Base-by-base conservation (phyloP, 495 filamentous ascomycete genomes). In the Penicillium canariense region DNA sequence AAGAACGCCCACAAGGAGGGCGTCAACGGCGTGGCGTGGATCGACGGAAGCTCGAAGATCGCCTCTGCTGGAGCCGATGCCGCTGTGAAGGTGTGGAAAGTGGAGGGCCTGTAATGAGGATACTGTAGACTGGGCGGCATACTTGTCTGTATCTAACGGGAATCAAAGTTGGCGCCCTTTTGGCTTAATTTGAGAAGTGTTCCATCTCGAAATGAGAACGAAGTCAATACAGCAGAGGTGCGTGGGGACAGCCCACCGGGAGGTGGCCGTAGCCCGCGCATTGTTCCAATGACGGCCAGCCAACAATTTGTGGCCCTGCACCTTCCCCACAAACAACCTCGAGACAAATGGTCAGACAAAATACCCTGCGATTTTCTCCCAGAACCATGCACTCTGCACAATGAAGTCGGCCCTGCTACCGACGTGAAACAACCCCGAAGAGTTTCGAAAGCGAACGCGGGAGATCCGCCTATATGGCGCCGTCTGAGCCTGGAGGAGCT, bases 1-100 rank as follows among this genome's bases (percentile, higher is more conserved):
- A 68, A 79, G 25, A 90, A 95, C 66, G 90, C 92, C 42, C 94
- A 98, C 68, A 96, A 96, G 74, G 94, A 97, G 52, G 94, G 94
- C 2, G 90, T 98, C 7, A 89, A 87, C 60, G 91, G 88, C 4
- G 91, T 97, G 5, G 81, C 76, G 8, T 98, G 94, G 95, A 79
- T 89, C 15, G 81, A 81, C 7, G 82, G 76, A 20, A 76, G 74
- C n/a, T 70, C 73, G n/a, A 89, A 81, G 71, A 79, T 97, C 27
- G 82, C 87, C 2, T 93, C 86, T 57, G 82, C 81, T 23, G 94
- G 94, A 10, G 89, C 86, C 2, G 94, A 98, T 80, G 91, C 89
- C 38, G 84, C 88, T 0, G 81, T 97, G 20, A 98, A 96, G 80
- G 78, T 91, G 39, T 97, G 94, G 94, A 80, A 76, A 55, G 84